These are phyloP conservation scores for Colletotrichum musae DNA, from an alignment of 2,329 filamentous ascomycete genomes.

Conservation along the genomic window DNA sequence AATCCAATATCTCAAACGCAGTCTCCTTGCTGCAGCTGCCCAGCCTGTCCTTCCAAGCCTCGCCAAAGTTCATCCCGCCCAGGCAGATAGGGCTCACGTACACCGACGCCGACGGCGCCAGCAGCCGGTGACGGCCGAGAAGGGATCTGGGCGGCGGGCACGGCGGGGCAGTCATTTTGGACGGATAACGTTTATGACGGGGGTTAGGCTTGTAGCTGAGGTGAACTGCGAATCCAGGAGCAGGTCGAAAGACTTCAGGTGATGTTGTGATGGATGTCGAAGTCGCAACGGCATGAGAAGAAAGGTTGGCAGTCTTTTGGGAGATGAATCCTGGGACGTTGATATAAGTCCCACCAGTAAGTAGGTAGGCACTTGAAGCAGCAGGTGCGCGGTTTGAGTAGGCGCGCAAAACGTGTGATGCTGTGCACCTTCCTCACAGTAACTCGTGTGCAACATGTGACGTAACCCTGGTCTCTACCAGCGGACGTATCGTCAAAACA, in stretches of 20 bases:
- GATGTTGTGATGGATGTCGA: too few species aligned
- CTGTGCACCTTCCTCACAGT: too few species aligned
- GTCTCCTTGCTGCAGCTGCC: constrained; percentile 68
- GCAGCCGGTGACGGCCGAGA: constrained; percentile 65
- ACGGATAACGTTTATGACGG: neutral
- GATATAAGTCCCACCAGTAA: too few species aligned
- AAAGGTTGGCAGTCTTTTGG: too few species aligned
- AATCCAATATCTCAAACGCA: constrained; percentile 70
- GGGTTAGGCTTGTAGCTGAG: neutral
- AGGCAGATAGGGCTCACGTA: constrained; percentile 66
- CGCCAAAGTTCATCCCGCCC: constrained; percentile 67
- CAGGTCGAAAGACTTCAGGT: neutral
- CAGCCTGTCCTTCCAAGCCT: constrained; percentile 60
- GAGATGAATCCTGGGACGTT: too few species aligned
- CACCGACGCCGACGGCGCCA: constrained; percentile 63
- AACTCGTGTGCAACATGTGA: too few species aligned
- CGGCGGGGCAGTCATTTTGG: neutral
- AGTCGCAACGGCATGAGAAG: too few species aligned
- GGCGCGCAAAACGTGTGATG: too few species aligned
- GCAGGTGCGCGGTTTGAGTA: too few species aligned
- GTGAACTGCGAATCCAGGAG: neutral
- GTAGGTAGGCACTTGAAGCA: too few species aligned
- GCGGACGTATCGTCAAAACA: neutral
- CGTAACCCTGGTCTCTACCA: neutral
- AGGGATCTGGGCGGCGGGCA: constrained; percentile 41